Percentiles rank a stretch among this genome's conserved stretches.
phyloP scores from a whole-genome alignment of 176 grass and related monocot species.

The Saccharum officinarum region DNA sequence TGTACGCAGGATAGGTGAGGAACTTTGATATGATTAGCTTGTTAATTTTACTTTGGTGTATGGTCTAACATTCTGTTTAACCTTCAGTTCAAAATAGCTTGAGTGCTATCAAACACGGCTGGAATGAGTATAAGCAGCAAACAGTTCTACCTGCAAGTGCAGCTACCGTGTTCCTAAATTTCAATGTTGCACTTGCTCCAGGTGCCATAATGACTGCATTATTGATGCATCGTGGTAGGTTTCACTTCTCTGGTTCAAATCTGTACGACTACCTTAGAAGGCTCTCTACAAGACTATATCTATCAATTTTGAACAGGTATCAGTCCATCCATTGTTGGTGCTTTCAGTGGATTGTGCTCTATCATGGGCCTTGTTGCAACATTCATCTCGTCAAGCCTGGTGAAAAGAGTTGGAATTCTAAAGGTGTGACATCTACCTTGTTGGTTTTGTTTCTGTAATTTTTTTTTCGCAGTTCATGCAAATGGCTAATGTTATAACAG shows the following conservation, averaged over 20 bases:
- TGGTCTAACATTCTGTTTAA: constrained; percentile 39
- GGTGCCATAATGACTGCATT: constrained; percentile 95
- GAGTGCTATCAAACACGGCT: constrained; percentile 76
- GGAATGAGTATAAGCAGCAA: constrained; percentile 92
- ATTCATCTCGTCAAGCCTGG: constrained; percentile 79
- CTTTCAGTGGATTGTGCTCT: constrained; percentile 89
- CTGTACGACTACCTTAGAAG: neutral
- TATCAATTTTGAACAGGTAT: constrained; percentile 56
- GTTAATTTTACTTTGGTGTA: constrained; percentile 28
- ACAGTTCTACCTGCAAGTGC: constrained; percentile 91
- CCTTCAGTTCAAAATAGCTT: constrained; percentile 82
- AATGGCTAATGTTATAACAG: constrained; percentile 47
- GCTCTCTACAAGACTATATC: neutral
- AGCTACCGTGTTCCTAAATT: constrained; percentile 89
- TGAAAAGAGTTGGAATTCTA: constrained; percentile 92
- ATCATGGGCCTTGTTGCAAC: constrained; percentile 95
- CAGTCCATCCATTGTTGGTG: constrained; percentile 85
- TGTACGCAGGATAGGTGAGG: constrained; percentile 72
- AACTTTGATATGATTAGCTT: constrained; percentile 14
- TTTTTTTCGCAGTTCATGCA: constrained; percentile 9
- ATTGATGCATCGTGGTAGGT: constrained; percentile 89
- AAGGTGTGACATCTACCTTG: constrained; percentile 61
- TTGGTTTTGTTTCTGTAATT: neutral
- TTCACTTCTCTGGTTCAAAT: constrained; percentile 32
- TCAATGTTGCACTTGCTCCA: constrained; percentile 92